Evolutionary conservation across 805 yeast species (phyloP), one percentile per base, ranked within the genome.

Genomic region (Candida pseudofarinosa): DNA sequence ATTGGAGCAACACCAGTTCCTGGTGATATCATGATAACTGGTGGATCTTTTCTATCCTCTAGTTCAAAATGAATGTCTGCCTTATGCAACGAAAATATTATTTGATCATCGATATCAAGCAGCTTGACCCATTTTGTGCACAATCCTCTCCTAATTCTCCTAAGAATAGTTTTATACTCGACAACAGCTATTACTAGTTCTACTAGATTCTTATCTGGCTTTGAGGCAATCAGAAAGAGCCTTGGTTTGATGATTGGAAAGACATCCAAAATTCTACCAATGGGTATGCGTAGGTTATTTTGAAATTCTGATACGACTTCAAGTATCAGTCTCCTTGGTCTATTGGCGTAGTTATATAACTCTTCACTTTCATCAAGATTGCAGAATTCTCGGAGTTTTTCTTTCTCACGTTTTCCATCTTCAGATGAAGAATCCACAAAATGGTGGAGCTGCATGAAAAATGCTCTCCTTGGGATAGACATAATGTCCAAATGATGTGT

Each of bases 1-100:
- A 91, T 80, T 2, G 99, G 99, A 0, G 99, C 99, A 8, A 93
- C 71, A 2, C 99, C 99, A 0, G 98, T 95, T 3, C 99, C 99
- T 0, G 99, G 95, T 1, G 91, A 84, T 3, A 91, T 73, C 76
- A 91, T 69, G 3, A 93, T 64, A 19, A 85, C 63, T 0, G 96
- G 59, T 35, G 62, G 58, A 32, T 38, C 7, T 39, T 58, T 44
- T 12, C 33, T 46, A 2, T 33, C 36, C 4, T 53, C 45, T 5
- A 44, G 35, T 12, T 40, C 39, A 12, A 75, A 64, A 33, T 61
- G 62, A 35, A 80, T 48, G 12, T 68, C 60, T 47, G 81, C 77
- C 23, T 63, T 59, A 43, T 76, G 74, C 6, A 83, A 48, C 19
- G 78, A 73, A 47, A 77, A 81, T 12, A 77, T 63, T 1, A 90